Conservation (phyloP, 176 grass and related monocot genomes). For the Chloris gayana region DNA sequence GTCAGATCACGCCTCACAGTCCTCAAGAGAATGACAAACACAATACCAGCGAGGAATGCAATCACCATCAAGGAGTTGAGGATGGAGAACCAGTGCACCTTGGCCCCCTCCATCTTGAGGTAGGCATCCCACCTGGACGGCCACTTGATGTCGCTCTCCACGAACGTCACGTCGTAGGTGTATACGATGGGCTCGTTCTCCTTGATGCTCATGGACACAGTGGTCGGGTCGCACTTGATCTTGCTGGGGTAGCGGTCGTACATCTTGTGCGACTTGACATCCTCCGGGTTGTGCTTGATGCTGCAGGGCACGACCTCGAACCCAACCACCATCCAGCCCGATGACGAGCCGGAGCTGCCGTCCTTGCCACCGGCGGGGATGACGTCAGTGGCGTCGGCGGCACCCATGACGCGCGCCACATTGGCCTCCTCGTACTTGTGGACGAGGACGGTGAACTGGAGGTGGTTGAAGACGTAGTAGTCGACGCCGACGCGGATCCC, state of each 20-base stretch:
- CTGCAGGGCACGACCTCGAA: slow-evolving; percentile 86
- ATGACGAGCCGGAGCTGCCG: neutral
- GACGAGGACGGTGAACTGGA: slow-evolving; percentile 77
- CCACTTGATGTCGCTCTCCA: slow-evolving; percentile 88
- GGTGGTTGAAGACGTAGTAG: slow-evolving; percentile 87
- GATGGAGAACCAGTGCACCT: slow-evolving; percentile 94
- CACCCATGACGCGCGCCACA: slow-evolving; percentile 60
- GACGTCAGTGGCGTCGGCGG: slow-evolving; percentile 55
- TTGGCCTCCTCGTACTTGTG: slow-evolving; percentile 74
- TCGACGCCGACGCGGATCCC: slow-evolving; percentile 57
- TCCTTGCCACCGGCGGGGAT: slow-evolving; percentile 34
- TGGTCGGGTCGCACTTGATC: slow-evolving; percentile 68
- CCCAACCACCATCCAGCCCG: slow-evolving; percentile 73
- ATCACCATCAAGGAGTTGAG: slow-evolving; percentile 91
- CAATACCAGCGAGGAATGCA: slow-evolving; percentile 75
- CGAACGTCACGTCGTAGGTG: slow-evolving; percentile 72
- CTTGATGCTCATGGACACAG: slow-evolving; percentile 66
- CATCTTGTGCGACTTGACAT: slow-evolving; percentile 55
- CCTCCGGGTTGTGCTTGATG: slow-evolving; percentile 53
- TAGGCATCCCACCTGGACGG: slow-evolving; percentile 82
- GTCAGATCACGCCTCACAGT: slow-evolving; percentile 75
- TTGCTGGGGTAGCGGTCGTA: slow-evolving; percentile 48
- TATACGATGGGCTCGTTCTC: slow-evolving; percentile 70
- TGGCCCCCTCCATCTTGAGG: slow-evolving; percentile 85
- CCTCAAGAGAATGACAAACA: slow-evolving; percentile 72